A percentile compares a stretch with the other conserved stretches of the same genome.
Conservation (phyloP, 441 rosid species). For the Pelargonium exstipulatum region DNA sequence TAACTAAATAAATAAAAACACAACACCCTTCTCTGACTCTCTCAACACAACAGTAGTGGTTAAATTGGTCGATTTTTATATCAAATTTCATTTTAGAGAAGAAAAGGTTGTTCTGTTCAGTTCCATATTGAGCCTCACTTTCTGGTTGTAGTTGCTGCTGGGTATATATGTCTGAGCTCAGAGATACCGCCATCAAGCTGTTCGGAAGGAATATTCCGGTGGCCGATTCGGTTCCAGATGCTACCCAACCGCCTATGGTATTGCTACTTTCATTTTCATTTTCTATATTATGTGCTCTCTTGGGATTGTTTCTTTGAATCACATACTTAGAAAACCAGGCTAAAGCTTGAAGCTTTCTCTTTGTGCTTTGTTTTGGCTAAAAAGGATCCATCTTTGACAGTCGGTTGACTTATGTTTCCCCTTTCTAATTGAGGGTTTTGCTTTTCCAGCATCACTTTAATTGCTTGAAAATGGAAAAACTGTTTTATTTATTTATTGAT, state of each 20-base stretch:
- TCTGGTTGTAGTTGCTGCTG: background rate
- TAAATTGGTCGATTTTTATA: too few species aligned
- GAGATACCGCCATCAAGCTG: background rate
- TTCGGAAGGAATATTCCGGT: slow-evolving; percentile 5
- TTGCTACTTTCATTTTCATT: background rate
- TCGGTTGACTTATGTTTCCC: background rate
- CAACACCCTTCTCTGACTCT: too few species aligned
- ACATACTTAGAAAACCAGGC: background rate
- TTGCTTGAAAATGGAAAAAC: background rate
- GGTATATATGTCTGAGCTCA: background rate
- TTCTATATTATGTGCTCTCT: background rate
- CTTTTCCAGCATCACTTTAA: background rate
- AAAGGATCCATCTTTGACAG: background rate
- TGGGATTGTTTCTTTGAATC: background rate
- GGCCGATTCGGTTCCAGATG: background rate
- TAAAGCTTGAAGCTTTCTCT: background rate
- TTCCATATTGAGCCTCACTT: background rate
- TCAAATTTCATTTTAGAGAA: background rate
- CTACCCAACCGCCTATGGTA: background rate
- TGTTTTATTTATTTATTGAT: too few species aligned
- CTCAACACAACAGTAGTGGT: too few species aligned
- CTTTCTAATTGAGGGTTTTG: background rate
- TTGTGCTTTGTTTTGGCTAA: background rate
- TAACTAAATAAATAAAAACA: background rate
- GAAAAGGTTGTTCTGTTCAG: background rate